phyloP scores from a whole-genome alignment of 805 yeast genomes.

The Metschnikowia baotianmanensis region DNA sequence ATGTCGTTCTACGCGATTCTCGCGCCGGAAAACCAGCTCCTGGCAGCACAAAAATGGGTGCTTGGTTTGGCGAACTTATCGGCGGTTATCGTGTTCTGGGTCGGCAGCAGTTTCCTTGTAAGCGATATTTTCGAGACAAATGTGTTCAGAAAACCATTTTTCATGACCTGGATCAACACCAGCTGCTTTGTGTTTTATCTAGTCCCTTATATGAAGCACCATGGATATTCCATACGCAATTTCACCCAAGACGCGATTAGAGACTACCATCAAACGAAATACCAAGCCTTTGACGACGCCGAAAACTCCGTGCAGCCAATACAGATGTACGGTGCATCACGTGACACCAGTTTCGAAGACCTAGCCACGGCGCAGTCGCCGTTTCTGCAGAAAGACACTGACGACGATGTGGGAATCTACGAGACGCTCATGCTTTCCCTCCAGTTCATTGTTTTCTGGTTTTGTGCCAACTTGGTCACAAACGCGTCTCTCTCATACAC shows the following conservation, averaged over 20 bases:
- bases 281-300: slow-evolving; percentile 2
- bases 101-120: slow-evolving; percentile 79
- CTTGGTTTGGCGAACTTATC: slow-evolving; percentile 71
- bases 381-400: slow-evolving; percentile 15
- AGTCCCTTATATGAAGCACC: slow-evolving; percentile 50
- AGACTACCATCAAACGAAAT: slow-evolving; percentile 21
- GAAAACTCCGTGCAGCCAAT: slow-evolving; percentile 7
- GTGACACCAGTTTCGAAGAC: slow-evolving; percentile 9
- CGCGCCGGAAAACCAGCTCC: slow-evolving; percentile 22
- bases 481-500: slow-evolving; percentile 87
- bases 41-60: slow-evolving; percentile 56
- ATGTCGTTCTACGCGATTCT: slow-evolving; percentile 13
- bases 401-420: slow-evolving; percentile 32
- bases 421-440: slow-evolving; percentile 76
- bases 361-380: background rate
- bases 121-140: slow-evolving; percentile 70
- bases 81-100: slow-evolving; percentile 86
- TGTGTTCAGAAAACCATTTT: slow-evolving; percentile 81
- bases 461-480: slow-evolving; percentile 77
- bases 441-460: slow-evolving; percentile 89
- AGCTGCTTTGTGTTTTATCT: slow-evolving; percentile 79
- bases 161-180: slow-evolving; percentile 90
- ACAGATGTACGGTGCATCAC: slow-evolving; percentile 14
- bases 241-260: slow-evolving; percentile 25
- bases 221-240: slow-evolving; percentile 22